Conservation (phyloP, 345 rosid genomes). For the Excoecaria agallocha region DNA sequence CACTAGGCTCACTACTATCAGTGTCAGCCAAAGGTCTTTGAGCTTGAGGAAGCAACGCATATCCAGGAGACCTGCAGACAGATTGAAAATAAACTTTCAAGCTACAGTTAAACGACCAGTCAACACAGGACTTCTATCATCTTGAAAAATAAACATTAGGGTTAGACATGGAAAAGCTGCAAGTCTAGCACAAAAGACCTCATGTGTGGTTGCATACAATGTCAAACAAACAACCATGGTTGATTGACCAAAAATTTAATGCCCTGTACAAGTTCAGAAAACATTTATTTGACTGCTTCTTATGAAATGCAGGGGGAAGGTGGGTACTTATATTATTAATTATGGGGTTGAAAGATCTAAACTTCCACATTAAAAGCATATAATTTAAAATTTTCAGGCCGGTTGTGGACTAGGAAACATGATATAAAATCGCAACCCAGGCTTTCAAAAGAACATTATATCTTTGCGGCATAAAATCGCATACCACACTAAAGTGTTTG, state of each 20-base stretch:
- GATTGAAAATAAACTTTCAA: not conserved
- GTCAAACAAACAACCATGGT: not conserved
- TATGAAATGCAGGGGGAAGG: not conserved
- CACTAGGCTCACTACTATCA: conserved; percentile 27
- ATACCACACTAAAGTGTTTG: conserved; percentile 63
- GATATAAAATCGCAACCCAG: not conserved
- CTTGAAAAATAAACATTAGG: not conserved
- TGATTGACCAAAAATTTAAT: not conserved
- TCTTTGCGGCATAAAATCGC: conserved; percentile 19
- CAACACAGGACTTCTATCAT: not conserved
- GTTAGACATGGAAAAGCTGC: not conserved
- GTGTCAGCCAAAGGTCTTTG: conserved; percentile 27
- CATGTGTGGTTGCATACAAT: not conserved
- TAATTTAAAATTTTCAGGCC: not conserved
- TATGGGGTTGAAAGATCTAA: not conserved
- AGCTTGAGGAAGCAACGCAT: conserved; percentile 40
- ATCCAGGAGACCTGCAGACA: conserved; percentile 57
- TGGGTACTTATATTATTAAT: not conserved
- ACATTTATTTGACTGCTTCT: not conserved
- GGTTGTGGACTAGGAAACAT: not conserved
- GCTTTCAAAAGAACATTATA: not conserved
- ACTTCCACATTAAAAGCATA: not conserved
- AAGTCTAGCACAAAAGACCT: not conserved
- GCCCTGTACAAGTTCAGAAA: not conserved
- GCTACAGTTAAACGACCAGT: not conserved